A percentile compares a stretch with the other conserved stretches of the same genome.
phyloP scores from a whole-genome alignment of 495 filamentous ascomycete genomes.

The Aspergillus cavernicola region DNA sequence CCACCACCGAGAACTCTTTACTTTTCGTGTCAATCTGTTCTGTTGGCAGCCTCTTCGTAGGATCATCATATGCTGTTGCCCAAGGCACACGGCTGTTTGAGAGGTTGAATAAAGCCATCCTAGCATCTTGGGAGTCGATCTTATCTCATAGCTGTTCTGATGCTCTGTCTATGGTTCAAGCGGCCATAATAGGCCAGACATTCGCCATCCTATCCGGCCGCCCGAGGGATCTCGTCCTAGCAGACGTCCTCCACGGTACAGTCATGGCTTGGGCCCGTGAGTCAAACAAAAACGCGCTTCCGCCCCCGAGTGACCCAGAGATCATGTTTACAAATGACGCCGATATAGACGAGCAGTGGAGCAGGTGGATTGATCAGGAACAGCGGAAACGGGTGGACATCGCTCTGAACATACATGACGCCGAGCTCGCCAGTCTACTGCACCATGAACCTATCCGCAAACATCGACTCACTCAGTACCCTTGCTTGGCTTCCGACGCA shows the following conservation, averaged over 20 bases:
- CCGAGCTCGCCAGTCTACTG: slow-evolving; percentile 32
- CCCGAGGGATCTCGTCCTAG: slow-evolving; percentile 24
- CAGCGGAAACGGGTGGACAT: slow-evolving; percentile 21
- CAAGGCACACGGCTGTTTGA: slow-evolving; percentile 31
- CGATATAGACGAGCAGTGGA: slow-evolving; percentile 22
- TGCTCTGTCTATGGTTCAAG: slow-evolving; percentile 35
- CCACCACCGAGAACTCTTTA: slow-evolving; percentile 26
- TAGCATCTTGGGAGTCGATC: slow-evolving; percentile 30
- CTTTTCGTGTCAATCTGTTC: slow-evolving; percentile 33
- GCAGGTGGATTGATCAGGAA: slow-evolving; percentile 16
- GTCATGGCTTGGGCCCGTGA: slow-evolving; percentile 35
- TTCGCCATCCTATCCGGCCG: slow-evolving; percentile 36
- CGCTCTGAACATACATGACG: slow-evolving; percentile 30
- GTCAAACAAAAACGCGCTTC: slow-evolving; percentile 18
- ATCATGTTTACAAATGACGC: not conserved
- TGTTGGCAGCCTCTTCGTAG: slow-evolving; percentile 33
- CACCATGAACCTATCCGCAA: slow-evolving; percentile 32
- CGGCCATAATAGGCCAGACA: slow-evolving; percentile 36
- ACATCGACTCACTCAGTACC: slow-evolving; percentile 21
- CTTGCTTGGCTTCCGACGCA: slow-evolving; percentile 20
- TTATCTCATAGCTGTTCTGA: slow-evolving; percentile 21
- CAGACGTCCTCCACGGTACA: slow-evolving; percentile 38
- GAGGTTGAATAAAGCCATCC: slow-evolving; percentile 32
- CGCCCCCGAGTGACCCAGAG: not conserved
- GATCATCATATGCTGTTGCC: slow-evolving; percentile 22